These are phyloP conservation scores for Cicer yamashitae DNA, from an alignment of 306 rosid species.

Conservation along the genomic window DNA sequence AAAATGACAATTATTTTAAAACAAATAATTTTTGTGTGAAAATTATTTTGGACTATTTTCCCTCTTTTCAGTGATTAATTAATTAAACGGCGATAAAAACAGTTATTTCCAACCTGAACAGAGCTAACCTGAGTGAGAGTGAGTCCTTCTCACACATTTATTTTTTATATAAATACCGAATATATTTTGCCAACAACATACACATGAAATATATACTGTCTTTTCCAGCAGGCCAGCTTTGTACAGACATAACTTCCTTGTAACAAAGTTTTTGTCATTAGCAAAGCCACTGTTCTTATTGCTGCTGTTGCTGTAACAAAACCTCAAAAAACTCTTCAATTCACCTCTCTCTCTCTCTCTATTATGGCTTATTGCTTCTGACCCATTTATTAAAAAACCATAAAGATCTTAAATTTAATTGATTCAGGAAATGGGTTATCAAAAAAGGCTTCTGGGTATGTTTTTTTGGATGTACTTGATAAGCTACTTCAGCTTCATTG, in stretches of 20 bases:
- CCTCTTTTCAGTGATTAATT: too few species aligned
- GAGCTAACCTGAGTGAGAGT: background rate
- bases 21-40: too few species aligned
- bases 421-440: constrained; percentile 64
- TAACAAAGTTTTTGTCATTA: constrained; percentile 38
- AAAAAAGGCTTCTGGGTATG: constrained; percentile 56
- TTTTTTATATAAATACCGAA: constrained; percentile 32
- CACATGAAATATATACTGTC: constrained; percentile 46
- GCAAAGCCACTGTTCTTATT: background rate
- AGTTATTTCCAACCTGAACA: background rate
- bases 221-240: constrained; percentile 32
- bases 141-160: constrained; percentile 17
- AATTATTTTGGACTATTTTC: too few species aligned
- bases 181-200: constrained; percentile 27
- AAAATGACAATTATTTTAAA: too few species aligned
- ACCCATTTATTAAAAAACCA: constrained; percentile 26
- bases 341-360: background rate
- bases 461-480: constrained; percentile 55
- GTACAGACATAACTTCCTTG: constrained; percentile 34
- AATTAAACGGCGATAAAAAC: too few species aligned
- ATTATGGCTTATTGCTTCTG: constrained; percentile 18
- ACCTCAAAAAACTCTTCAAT: background rate
- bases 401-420: constrained; percentile 50
- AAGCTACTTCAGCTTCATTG: constrained; percentile 43
- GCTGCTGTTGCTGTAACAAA: constrained; percentile 4